Evolutionary conservation across 768 basidiomycete genomes (phyloP), one percentile per base, ranked within the genome.

Genomic region (Serendipita indica): DNA sequence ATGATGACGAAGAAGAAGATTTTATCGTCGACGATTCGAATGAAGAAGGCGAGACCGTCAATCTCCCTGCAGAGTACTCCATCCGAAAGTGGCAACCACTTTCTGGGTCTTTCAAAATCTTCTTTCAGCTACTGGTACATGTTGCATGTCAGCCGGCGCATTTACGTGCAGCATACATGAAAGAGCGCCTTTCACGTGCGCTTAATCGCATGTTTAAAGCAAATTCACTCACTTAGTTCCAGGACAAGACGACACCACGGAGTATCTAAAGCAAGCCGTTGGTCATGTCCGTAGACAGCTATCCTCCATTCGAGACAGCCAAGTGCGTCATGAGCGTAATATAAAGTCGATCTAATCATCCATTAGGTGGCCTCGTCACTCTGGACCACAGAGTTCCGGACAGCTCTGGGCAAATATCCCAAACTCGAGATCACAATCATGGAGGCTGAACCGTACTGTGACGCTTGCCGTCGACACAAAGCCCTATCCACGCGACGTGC

Each of bases 81-180:
- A 33, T 33, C 16, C 49, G 32, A 7, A 54, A 28, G 32, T 18
- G 16, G 32, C 49, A 54, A 30, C 49, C 49, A 12, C 49, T 54
- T 18, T 18, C 25, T 4, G 25, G n/a, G 22, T 54, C 49, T 12
- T 54, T 54, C 49, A 54, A 54, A 27, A 28, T 54, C 22, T 54
- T 54, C 32, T 54, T 54, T 54, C 49, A 54, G 32, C 32, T 54
- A n/a, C 32, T 54, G 49, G 49, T 54, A 2, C 49, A 54, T 32
- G 32, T 54, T 54, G 49, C 49, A 7, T 54, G 49, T 54, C 49
- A 54, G 30, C 49, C 49, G n/a, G n/a, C 22, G 10, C 49, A 54
- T 27, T 28, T 54, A 10, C 22, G 49, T n/a, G 49, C 20, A 27
- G 32, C 7, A 22, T 33, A 54, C 22, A 30, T 54, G 22, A 54